Evolutionary conservation across 73 alveolate species (phyloP), one percentile per base, ranked within the genome.

Genomic region (Paramecium biaurelia): DNA sequence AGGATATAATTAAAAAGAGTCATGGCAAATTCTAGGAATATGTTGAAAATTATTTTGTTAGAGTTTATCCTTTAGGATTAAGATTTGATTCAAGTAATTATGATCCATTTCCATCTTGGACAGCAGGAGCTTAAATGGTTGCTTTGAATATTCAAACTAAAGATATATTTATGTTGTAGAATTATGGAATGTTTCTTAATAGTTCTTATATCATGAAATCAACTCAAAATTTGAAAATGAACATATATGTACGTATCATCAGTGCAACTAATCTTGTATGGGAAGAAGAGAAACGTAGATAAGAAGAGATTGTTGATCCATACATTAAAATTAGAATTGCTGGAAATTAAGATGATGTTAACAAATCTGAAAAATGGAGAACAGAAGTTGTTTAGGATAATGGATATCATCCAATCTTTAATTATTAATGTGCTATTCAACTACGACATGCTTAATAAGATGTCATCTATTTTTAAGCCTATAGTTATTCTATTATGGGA

Each of bases 61-160:
- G 99, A 76, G 93, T 96, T 7, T 98, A 98, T 92, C 99, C 99
- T 8, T 95, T 92, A 93, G 97, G 98, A 12, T 43, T 92, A 9
- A 95, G 98, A 42, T 93, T 96, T 90, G 96, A 95, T 85, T 98
- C 99, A 11, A 86, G 97, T 0, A 98, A 98, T 95, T 98, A 96
- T 93, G 94, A 95, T 87, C 98, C 98, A 37, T 76, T 95, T 24
- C 92, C 92, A 57, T 95, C 96, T 21, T 97, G 98, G 99, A 58
- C 85, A 20, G 89, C 92, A 59, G 99, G 99, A 38, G 96, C 98
- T n/a, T 96, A 98, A 85, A 63, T 94, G 10, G 98, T 97, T 0
- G 99, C 99, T 4, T 49, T 98, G 21, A 98, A 98, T 86, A 93
- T 93, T 58, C 95, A 98, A 87, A 97, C 99, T 1, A 87, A 85